A percentile compares a stretch with the other conserved stretches of the same genome.
phyloP scores from a whole-genome alignment of 495 filamentous ascomycete species.

The Aspergillus sparsus region DNA sequence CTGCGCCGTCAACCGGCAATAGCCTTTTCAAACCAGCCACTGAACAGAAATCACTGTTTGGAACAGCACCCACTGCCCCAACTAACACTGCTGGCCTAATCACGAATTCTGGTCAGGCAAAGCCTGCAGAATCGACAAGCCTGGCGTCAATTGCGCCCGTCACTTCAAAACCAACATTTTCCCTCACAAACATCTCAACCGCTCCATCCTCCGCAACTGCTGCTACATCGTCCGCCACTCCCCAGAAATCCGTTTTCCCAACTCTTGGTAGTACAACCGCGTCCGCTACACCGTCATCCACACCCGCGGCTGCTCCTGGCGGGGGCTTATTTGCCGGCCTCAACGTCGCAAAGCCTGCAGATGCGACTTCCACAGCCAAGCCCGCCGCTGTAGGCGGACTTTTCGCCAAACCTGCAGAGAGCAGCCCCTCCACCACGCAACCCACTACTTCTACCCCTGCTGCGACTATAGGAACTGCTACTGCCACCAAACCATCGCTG shows the following conservation, averaged over 20 bases:
- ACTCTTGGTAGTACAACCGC: constrained; percentile 37
- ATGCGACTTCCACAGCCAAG: constrained; percentile 32
- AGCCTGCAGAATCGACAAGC: constrained; percentile 44
- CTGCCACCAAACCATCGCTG: constrained; percentile 20
- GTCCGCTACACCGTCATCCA: constrained; percentile 39
- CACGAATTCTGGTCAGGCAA: constrained; percentile 35
- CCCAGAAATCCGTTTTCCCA: constrained; percentile 46
- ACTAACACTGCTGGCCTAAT: constrained; percentile 41
- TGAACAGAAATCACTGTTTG: constrained; percentile 37
- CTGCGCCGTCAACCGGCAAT: constrained; percentile 30
- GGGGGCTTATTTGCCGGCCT: constrained; percentile 41
- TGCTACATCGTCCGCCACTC: constrained; percentile 37
- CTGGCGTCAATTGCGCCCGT: constrained; percentile 33
- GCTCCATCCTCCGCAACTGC: constrained; percentile 35
- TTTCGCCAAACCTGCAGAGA: constrained; percentile 33
- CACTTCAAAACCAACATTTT: constrained; percentile 34
- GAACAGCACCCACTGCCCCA: constrained; percentile 27
- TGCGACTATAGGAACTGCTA: constrained; percentile 22
- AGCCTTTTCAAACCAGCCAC: constrained; percentile 38
- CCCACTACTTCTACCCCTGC: not conserved
- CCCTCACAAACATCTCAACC: constrained; percentile 28
- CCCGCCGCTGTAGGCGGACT: constrained; percentile 29
- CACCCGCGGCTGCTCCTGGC: constrained; percentile 40
- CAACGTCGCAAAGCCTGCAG: constrained; percentile 39
- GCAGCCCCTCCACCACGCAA: constrained; percentile 30